These are phyloP conservation scores for Neonectria coccinea DNA, from an alignment of 2,329 filamentous ascomycete genomes.

Conservation along the genomic window DNA sequence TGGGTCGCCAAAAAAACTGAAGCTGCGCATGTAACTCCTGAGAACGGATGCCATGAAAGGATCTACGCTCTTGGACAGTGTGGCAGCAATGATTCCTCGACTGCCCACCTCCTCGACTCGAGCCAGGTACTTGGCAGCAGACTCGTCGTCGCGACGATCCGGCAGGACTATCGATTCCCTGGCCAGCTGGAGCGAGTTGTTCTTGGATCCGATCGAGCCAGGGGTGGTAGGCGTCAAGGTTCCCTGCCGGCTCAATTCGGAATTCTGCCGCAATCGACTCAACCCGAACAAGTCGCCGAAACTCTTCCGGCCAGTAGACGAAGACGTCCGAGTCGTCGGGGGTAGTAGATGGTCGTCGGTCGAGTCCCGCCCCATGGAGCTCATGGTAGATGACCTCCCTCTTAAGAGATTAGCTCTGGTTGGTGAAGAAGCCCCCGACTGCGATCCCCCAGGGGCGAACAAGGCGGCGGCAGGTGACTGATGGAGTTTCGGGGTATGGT, in stretches of 20 bases:
- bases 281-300: constrained; percentile 90
- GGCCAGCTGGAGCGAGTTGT: constrained; percentile 83
- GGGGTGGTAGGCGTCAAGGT: constrained; percentile 78
- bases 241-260: constrained; percentile 77
- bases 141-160: constrained; percentile 86
- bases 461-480: constrained; percentile 62
- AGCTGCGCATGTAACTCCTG: constrained; percentile 94
- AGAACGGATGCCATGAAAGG: constrained; percentile 85
- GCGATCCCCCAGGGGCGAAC: constrained; percentile 54
- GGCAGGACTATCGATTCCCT: constrained; percentile 80
- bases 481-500: constrained; percentile 31
- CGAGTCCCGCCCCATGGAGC: constrained; percentile 80
- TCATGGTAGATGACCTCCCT: constrained; percentile 89
- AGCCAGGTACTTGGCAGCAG: constrained; percentile 87
- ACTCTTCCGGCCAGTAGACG: constrained; percentile 91
- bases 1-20: constrained; percentile 94
- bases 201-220: constrained; percentile 77
- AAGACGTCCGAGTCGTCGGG: constrained; percentile 79
- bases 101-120: constrained; percentile 84
- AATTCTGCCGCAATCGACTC: constrained; percentile 82
- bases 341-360: constrained; percentile 77
- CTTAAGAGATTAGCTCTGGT: constrained; percentile 72
- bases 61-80: constrained; percentile 88
- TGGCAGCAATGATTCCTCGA: constrained; percentile 84
- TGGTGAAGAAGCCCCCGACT: constrained; percentile 76